These are phyloP conservation scores for Fomitopsis palustris DNA, from an alignment of 1,284 basidiomycete species.

Conservation along the genomic window DNA sequence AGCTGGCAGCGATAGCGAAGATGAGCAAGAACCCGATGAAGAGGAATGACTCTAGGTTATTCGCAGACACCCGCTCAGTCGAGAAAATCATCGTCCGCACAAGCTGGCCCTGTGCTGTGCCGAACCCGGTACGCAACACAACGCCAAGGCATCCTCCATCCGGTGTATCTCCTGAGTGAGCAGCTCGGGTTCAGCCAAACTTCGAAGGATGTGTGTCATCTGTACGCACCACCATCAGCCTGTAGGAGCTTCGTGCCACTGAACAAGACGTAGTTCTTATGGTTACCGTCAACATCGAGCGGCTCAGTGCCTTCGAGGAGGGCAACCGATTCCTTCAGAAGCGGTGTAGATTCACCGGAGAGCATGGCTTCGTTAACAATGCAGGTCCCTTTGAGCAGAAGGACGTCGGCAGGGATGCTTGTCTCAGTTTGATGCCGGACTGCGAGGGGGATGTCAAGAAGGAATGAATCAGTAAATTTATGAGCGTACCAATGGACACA, in stretches of 20 bases:
- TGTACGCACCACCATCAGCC: slow-evolving; percentile 47
- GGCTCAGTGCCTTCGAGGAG: slow-evolving; percentile 73
- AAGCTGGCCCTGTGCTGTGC: slow-evolving; percentile 92
- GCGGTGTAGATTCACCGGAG: slow-evolving; percentile 92
- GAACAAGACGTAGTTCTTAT: slow-evolving; percentile 89
- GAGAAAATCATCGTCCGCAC: slow-evolving; percentile 98
- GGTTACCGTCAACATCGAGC: slow-evolving; percentile 80
- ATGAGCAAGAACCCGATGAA: slow-evolving; percentile 96
- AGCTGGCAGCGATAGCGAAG: slow-evolving; percentile 93
- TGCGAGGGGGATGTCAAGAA: slow-evolving; percentile 16
- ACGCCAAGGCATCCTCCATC: slow-evolving; percentile 89
- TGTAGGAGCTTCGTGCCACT: slow-evolving; percentile 95
- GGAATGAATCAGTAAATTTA: background rate
- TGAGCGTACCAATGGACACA: slow-evolving; percentile 66
- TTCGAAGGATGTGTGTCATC: too few species aligned
- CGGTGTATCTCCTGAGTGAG: slow-evolving; percentile 57
- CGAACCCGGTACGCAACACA: slow-evolving; percentile 93
- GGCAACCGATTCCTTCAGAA: slow-evolving; percentile 91
- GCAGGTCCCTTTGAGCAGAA: slow-evolving; percentile 83
- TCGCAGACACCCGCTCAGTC: slow-evolving; percentile 90
- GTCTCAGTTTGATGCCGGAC: slow-evolving; percentile 82
- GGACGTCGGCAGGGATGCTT: slow-evolving; percentile 86
- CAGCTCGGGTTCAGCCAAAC: background rate
- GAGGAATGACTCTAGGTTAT: slow-evolving; percentile 90
- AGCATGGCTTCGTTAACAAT: slow-evolving; percentile 99